phyloP scores from a whole-genome alignment of 2,329 filamentous ascomycete genomes.

The Venturia carpophila region DNA sequence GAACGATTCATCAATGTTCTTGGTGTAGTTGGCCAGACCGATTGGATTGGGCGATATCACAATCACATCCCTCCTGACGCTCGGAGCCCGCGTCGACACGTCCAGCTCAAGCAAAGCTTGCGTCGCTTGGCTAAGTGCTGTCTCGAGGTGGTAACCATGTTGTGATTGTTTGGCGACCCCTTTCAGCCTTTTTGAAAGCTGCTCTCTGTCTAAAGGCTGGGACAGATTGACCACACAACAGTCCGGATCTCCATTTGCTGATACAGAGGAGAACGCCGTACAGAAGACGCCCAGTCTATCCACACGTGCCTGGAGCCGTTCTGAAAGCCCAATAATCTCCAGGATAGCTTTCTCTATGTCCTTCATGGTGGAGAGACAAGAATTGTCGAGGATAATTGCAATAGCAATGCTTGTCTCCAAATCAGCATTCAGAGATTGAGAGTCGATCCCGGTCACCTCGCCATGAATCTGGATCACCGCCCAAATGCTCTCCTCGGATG shows the following conservation, averaged over 20 bases:
- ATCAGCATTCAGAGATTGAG: constrained; percentile 19
- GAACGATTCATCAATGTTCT: not conserved
- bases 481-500: constrained; percentile 16
- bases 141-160: constrained; percentile 7
- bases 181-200: not conserved
- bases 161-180: not conserved
- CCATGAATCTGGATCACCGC: constrained; percentile 16
- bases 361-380: constrained; percentile 24
- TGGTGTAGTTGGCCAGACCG: not conserved
- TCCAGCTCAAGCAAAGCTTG: constrained; percentile 8
- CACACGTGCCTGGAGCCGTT: not conserved
- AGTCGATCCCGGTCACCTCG: constrained; percentile 22
- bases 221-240: constrained; percentile 2
- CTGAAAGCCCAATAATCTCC: constrained; percentile 10
- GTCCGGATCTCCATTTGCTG: constrained; percentile 1
- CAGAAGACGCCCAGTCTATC: constrained; percentile 12
- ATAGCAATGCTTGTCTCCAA: constrained; percentile 25
- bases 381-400: constrained; percentile 33
- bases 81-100: not conserved
- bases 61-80: constrained; percentile 11
- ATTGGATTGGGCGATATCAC: constrained; percentile 7
- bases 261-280: not conserved
- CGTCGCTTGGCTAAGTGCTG: constrained; percentile 3
- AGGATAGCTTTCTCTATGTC: constrained; percentile 16
- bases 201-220: not conserved